Base-by-base conservation (phyloP, 2,329 filamentous ascomycete species). In the Scopulariopsis brevicaulis region DNA sequence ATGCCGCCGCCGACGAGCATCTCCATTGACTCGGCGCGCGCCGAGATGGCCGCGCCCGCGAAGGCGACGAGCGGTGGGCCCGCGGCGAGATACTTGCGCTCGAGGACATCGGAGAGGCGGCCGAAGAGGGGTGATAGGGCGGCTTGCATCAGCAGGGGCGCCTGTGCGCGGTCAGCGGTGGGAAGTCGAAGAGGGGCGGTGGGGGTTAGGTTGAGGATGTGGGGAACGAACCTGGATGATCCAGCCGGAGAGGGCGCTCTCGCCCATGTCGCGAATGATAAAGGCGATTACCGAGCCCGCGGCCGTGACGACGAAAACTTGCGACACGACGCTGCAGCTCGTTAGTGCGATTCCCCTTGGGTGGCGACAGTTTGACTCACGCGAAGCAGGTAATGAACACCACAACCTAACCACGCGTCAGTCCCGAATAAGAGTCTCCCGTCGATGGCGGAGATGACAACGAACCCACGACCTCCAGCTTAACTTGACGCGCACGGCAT, bases 1-100 rank as follows among this genome's bases (percentile, higher is more conserved):
- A 83, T 75, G 12, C 79, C 78, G n/a, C 79, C 80, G 8, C 76
- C 79, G 57, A 82, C 80, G 3, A 82, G 68, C 71, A 79, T 78
- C 55, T 70, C 72, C 80, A 82, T 83, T 2, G 73, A 77, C 0
- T 71, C 77, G 0, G 80, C 80, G 61, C 75, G 80, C 5, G 79
- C 80, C 7, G 77, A 82, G 1, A 82, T 68, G 15, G 81, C 71
- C 8, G 78, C 74, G 14, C 80, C 80, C 11, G 73, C 71, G 59
- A 80, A 80, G 3, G 80, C 78, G 25, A 83, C 73, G 0, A 81
- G 65, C 0, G 79, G 78, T 3, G 78, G 79, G 4, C 77, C 67
- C 0, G 77, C 68, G 0, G 79, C 78, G 18, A 83, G 69, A 54
- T 73, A 75, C 64, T 82, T 82, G 53, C 80, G 72, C 60, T 82